Evolutionary conservation across 495 filamentous ascomycete species (phyloP).

Genomic region (Penicillium coffeae): DNA sequence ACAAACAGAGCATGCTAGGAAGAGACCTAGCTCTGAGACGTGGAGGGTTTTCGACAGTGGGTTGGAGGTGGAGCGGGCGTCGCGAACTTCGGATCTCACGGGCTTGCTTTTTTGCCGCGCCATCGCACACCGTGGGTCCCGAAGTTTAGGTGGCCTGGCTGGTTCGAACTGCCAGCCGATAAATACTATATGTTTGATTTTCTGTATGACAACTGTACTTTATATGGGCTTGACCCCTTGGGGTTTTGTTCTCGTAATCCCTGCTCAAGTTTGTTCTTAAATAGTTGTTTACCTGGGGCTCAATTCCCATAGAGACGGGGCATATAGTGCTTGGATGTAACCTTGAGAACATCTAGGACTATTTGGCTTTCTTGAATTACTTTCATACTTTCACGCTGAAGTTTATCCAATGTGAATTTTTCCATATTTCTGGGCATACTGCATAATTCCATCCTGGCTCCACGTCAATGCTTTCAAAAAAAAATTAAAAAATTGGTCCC

Average conservation of each 20-base stretch:
- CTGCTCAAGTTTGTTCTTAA: no score
- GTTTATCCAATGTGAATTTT: neutral
- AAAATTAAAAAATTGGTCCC: neutral
- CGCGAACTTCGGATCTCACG: constrained; percentile 3
- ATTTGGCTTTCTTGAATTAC: no score
- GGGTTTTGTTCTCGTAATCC: no score
- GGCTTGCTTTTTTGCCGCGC: neutral
- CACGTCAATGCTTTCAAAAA: neutral
- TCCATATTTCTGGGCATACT: neutral
- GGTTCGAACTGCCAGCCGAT: no score
- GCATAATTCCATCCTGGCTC: neutral
- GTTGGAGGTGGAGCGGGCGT: constrained; percentile 2
- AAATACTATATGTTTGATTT: no score
- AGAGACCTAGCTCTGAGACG: neutral
- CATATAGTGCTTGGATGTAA: no score
- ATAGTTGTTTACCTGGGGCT: no score
- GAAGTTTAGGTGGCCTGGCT: neutral
- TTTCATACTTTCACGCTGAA: neutral
- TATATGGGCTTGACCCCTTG: no score
- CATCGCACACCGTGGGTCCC: no score
- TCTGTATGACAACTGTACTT: no score
- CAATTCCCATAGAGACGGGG: no score
- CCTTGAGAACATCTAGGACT: no score
- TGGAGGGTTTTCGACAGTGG: neutral
- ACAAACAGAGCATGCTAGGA: constrained; percentile 26